Conservation (phyloP, 2,329 filamentous ascomycete species). For the Colletotrichum sublineola region DNA sequence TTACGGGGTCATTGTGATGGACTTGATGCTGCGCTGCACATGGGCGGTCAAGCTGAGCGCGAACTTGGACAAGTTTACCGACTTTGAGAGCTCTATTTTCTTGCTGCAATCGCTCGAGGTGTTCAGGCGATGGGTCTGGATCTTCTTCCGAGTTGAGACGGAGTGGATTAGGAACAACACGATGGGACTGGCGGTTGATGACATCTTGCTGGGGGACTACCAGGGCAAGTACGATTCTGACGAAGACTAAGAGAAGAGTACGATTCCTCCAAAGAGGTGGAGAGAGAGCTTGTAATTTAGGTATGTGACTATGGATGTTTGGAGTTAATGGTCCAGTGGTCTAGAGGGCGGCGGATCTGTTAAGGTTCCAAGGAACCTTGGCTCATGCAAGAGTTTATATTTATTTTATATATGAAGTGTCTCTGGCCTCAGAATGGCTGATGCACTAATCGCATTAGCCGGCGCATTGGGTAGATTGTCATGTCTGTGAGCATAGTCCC, state of each 20-base stretch:
- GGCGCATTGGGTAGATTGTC: slow-evolving; percentile 51
- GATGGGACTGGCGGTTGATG: slow-evolving; percentile 70
- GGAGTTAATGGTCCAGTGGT: slow-evolving; percentile 35
- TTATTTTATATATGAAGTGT: not conserved
- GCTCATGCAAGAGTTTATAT: slow-evolving; percentile 3
- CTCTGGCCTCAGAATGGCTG: not conserved
- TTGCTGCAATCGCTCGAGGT: slow-evolving; percentile 89
- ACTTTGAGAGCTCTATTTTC: slow-evolving; percentile 91
- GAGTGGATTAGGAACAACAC: slow-evolving; percentile 80
- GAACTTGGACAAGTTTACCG: slow-evolving; percentile 84
- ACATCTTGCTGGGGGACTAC: slow-evolving; percentile 82
- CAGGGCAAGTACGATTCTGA: slow-evolving; percentile 66
- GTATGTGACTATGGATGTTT: slow-evolving; percentile 21
- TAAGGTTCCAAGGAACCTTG: not conserved
- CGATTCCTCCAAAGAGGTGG: slow-evolving; percentile 8
- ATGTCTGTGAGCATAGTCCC: slow-evolving; percentile 59
- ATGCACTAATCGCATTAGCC: slow-evolving; percentile 53
- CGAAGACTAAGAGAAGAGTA: slow-evolving; percentile 31
- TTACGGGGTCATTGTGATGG: slow-evolving; percentile 83
- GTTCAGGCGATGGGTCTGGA: slow-evolving; percentile 92
- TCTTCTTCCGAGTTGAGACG: slow-evolving; percentile 94
- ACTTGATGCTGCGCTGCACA: slow-evolving; percentile 86
- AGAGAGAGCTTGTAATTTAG: slow-evolving; percentile 35
- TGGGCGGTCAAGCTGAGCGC: slow-evolving; percentile 92
- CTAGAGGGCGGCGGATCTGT: slow-evolving; percentile 19